phyloP scores from a whole-genome alignment of 1,139 yeast species.

The Blastobotrys apis region DNA sequence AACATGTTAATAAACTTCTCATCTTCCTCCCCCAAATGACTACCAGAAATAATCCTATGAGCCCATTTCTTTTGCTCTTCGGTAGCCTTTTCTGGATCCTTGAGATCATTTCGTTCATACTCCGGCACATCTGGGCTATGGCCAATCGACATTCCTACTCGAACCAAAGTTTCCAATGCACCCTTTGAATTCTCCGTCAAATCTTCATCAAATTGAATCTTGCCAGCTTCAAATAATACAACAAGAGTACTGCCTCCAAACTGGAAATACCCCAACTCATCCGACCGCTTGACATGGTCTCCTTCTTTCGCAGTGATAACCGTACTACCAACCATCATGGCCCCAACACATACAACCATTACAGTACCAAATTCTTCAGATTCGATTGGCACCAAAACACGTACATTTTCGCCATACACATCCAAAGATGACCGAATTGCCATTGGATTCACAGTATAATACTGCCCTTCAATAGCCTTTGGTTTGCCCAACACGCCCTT shows the following conservation, averaged over 20 bases:
- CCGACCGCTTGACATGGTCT: slow-evolving; percentile 57
- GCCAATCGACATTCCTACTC: slow-evolving; percentile 91
- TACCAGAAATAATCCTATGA: slow-evolving; percentile 20
- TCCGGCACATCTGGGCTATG: slow-evolving; percentile 55
- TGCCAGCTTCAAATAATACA: slow-evolving; percentile 47
- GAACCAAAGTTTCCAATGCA: slow-evolving; percentile 73
- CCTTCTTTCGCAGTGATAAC: slow-evolving; percentile 66
- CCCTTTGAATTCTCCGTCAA: slow-evolving; percentile 60
- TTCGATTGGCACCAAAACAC: slow-evolving; percentile 72
- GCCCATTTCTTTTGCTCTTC: slow-evolving; percentile 21
- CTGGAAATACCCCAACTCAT: slow-evolving; percentile 89
- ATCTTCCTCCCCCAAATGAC: slow-evolving; percentile 2
- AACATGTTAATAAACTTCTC: slow-evolving; percentile 4
- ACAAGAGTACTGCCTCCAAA: slow-evolving; percentile 93
- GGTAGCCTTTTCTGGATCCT: slow-evolving; percentile 19
- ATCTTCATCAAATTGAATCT: slow-evolving; percentile 66
- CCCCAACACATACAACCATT: slow-evolving; percentile 81
- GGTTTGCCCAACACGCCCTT: slow-evolving; percentile 67
- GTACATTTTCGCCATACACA: slow-evolving; percentile 87
- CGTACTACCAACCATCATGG: slow-evolving; percentile 98
- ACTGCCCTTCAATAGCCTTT: slow-evolving; percentile 74
- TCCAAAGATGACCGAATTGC: slow-evolving; percentile 84
- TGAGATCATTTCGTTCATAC: slow-evolving; percentile 39
- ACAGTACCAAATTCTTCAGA: slow-evolving; percentile 73
- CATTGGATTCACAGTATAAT: slow-evolving; percentile 97